A percentile compares a stretch with the other conserved stretches of the same genome.
Evolutionary conservation across 1,139 yeast species (phyloP).

Genomic region (Pichia sp.): DNA sequence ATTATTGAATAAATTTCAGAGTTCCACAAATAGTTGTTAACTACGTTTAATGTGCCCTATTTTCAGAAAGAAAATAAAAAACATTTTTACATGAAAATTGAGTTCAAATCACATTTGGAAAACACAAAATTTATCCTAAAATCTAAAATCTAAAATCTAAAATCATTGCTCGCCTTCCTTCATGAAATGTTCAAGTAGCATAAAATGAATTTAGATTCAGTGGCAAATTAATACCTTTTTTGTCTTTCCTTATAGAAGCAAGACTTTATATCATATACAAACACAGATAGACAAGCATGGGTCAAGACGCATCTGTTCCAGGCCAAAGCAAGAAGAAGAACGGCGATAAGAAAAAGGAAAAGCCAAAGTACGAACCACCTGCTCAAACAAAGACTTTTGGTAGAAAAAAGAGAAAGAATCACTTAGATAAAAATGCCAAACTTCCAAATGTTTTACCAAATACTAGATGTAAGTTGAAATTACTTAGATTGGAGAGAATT

Average conservation of each 20-base stretch:
- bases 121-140: too few relatives aligned
- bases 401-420: constrained; percentile 74
- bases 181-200: background rate
- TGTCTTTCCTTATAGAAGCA: background rate
- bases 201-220: background rate
- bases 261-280: background rate
- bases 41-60: too few relatives aligned
- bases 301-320: constrained; percentile 32
- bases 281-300: constrained; percentile 16
- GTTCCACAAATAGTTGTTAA: too few relatives aligned
- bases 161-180: background rate
- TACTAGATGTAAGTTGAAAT: constrained; percentile 86
- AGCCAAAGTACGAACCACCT: constrained; percentile 97
- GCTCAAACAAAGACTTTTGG: constrained; percentile 84
- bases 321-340: constrained; percentile 24
- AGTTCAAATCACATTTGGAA: too few relatives aligned
- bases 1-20: background rate
- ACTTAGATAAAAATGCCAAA: constrained; percentile 84
- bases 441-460: constrained; percentile 87
- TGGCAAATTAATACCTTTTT: background rate
- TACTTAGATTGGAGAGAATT: constrained; percentile 89
- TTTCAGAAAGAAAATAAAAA: too few relatives aligned
- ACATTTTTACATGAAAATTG: too few relatives aligned
- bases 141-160: too few relatives aligned
- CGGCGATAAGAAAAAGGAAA: constrained; percentile 54